These are phyloP conservation scores for Agrocybe pediades DNA, from an alignment of 768 basidiomycete genomes.

Conservation along the genomic window DNA sequence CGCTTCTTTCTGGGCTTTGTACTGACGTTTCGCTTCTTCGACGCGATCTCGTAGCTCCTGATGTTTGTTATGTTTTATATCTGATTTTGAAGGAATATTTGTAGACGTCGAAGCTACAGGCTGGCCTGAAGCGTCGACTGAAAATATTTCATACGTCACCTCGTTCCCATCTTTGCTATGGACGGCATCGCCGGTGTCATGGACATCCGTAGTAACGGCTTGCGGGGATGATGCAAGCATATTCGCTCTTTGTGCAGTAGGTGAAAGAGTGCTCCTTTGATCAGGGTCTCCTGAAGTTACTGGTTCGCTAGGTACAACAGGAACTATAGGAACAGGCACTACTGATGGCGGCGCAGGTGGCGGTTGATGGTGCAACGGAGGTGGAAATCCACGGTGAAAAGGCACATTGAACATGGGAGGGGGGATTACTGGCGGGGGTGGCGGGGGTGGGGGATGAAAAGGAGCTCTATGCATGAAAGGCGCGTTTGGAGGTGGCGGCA, in stretches of 20 bases:
- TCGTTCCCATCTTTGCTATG: background rate
- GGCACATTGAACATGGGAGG: background rate
- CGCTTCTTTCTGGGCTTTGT: slow-evolving; percentile 70
- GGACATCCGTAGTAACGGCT: background rate
- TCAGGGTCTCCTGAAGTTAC: no score
- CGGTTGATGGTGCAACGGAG: slow-evolving; percentile 15
- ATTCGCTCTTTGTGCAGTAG: background rate
- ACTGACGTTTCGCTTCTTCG: slow-evolving; percentile 65
- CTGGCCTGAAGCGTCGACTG: background rate
- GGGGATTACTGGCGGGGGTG: slow-evolving; percentile 7
- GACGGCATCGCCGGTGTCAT: background rate
- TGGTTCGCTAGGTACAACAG: slow-evolving; percentile 15
- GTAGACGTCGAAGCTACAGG: background rate
- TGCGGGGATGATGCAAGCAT: background rate
- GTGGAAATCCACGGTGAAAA: background rate
- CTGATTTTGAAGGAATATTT: background rate
- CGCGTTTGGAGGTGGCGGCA: no score
- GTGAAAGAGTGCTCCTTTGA: background rate
- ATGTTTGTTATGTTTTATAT: slow-evolving; percentile 15
- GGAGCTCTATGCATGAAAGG: slow-evolving; percentile 4
- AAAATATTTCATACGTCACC: no score
- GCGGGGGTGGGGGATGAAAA: slow-evolving; percentile 4
- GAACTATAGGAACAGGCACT: slow-evolving; percentile 12
- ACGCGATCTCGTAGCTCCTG: slow-evolving; percentile 49
- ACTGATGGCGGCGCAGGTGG: slow-evolving; percentile 14